A percentile compares a stretch with the other conserved stretches of the same genome.
phyloP scores from a whole-genome alignment of 2,329 filamentous ascomycete species.

The Cadophora gregata region DNA sequence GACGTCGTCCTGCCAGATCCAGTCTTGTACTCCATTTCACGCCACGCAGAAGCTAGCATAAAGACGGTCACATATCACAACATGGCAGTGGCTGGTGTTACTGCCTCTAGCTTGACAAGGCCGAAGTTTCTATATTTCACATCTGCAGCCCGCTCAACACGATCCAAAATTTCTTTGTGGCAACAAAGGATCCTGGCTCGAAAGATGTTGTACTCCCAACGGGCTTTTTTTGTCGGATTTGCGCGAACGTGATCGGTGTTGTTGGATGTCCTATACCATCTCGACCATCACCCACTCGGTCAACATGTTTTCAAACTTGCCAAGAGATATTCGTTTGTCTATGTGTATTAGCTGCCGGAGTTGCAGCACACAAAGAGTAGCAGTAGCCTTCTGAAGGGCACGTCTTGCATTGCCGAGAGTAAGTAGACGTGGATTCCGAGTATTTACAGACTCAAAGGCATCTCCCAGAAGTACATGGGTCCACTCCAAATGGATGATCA shows the following conservation, averaged over 20 bases:
- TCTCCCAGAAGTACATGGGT: neutral
- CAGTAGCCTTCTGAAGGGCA: neutral
- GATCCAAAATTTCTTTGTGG: neutral
- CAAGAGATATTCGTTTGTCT: neutral
- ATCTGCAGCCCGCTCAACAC: neutral
- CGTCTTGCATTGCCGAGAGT: neutral
- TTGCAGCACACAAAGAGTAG: neutral
- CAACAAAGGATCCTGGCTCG: neutral
- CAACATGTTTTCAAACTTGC: neutral
- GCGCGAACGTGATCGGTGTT: neutral
- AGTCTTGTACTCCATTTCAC: neutral
- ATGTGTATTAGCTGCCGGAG: neutral
- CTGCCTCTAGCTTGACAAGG: neutral
- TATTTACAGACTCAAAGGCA: neutral
- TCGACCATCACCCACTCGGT: neutral
- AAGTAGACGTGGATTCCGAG: neutral
- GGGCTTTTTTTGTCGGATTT: neutral
- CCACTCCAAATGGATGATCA: neutral
- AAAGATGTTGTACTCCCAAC: conserved; percentile 6
- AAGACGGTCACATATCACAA: neutral
- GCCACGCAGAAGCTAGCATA: neutral
- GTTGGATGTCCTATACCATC: no score
- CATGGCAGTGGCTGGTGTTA: neutral
- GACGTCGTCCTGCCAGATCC: neutral
- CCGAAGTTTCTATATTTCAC: neutral